phyloP scores from a whole-genome alignment of 1,284 basidiomycete genomes.

The Anthracocystis setariae region DNA sequence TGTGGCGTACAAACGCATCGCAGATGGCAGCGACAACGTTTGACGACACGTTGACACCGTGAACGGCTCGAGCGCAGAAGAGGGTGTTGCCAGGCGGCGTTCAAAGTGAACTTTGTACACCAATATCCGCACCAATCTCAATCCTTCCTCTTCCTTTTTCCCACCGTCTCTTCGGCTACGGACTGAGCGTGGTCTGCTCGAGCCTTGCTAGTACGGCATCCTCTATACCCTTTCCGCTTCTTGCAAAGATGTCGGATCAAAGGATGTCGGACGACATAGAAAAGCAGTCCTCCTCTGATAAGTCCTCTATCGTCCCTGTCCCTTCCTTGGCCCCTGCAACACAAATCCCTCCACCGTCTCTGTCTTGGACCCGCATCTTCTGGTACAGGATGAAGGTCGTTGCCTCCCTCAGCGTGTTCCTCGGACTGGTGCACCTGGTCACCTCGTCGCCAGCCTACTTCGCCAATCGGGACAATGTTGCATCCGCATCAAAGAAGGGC shows the following conservation, averaged over 20 bases:
- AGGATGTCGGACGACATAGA: slow-evolving; percentile 47
- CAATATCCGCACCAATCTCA: too few relatives aligned
- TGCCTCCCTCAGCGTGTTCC: slow-evolving; percentile 18
- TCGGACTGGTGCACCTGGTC: slow-evolving; percentile 21
- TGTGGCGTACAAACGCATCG: too few relatives aligned
- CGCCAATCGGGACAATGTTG: slow-evolving; percentile 11
- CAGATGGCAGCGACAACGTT: too few relatives aligned
- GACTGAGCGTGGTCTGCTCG: not conserved
- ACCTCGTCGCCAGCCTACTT: slow-evolving; percentile 24
- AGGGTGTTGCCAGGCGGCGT: too few relatives aligned
- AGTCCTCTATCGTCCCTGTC: too few relatives aligned
- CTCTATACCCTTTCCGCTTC: slow-evolving; percentile 1
- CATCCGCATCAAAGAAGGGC: not conserved
- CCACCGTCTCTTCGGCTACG: slow-evolving; percentile 3
- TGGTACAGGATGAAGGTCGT: slow-evolving; percentile 40
- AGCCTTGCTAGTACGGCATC: slow-evolving; percentile 1
- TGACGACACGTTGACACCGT: too few relatives aligned
- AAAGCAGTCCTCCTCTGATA: slow-evolving; percentile 16
- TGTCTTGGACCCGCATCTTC: slow-evolving; percentile 4
- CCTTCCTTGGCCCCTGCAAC: not conserved
- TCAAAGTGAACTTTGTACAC: too few relatives aligned
- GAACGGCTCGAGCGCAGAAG: too few relatives aligned
- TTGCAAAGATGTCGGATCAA: not conserved
- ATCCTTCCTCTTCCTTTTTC: not conserved
- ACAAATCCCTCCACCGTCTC: not conserved